Conservation (phyloP, 2,329 filamentous ascomycete genomes). For the Arthrobotrys conoides region DNA sequence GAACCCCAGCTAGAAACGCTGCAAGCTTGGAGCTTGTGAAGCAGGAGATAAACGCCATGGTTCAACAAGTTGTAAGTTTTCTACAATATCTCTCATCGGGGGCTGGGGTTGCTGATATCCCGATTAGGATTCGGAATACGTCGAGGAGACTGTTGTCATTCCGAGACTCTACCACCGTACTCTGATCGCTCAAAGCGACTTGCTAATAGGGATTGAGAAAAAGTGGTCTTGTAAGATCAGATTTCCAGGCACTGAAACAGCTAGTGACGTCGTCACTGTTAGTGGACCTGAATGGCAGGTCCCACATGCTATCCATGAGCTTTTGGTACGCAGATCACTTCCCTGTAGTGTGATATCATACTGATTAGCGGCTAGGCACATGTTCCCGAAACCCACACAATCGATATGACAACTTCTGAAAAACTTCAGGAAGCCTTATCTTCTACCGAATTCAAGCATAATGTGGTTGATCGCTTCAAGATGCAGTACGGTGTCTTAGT, state of each 20-base stretch:
- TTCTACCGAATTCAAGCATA: conserved; percentile 83
- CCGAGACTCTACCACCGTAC: conserved; percentile 90
- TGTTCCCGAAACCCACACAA: conserved; percentile 95
- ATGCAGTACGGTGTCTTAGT: conserved; percentile 92
- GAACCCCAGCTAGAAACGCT: conserved; percentile 95
- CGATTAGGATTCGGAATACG: conserved; percentile 82
- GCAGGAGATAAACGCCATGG: conserved; percentile 99
- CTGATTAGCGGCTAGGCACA: conserved; percentile 77
- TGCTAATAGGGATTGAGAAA: conserved; percentile 96
- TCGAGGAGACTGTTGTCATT: conserved; percentile 63
- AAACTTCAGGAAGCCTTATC: conserved; percentile 85
- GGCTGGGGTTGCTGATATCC: conserved; percentile 2
- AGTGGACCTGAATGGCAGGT: conserved; percentile 99
- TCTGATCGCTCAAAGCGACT: conserved; percentile 85
- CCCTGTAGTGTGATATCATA: background rate
- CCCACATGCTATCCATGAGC: conserved; percentile 94
- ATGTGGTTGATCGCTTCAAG: conserved; percentile 86
- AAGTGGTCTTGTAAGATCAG: conserved; percentile 99
- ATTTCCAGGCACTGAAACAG: conserved; percentile 96
- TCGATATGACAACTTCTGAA: conserved; percentile 82
- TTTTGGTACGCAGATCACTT: conserved; percentile 75
- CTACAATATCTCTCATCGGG: conserved; percentile 8
- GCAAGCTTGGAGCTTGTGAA: conserved; percentile 97
- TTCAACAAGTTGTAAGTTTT: conserved; percentile 84
- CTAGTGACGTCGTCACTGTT: conserved; percentile 94